A percentile compares a stretch with the other conserved stretches of the same genome.
Conservation (phyloP, 768 basidiomycete species). For the Suillus sp. region DNA sequence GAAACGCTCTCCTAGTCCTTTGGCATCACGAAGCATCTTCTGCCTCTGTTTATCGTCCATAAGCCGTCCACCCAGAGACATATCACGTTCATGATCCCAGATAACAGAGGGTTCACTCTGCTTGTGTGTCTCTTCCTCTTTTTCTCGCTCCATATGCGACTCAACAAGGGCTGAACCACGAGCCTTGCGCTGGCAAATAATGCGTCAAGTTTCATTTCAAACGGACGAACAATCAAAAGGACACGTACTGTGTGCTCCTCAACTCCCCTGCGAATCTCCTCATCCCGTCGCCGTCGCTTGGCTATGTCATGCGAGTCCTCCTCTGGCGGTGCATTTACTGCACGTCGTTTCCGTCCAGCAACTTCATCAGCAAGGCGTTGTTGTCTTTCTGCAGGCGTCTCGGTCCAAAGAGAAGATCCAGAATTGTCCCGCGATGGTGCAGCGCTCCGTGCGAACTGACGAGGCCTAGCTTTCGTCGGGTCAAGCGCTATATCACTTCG, state of each 20-base stretch:
- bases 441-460: conserved; percentile 74
- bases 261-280: conserved; percentile 69
- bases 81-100: conserved; percentile 93
- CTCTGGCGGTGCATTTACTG: conserved; percentile 51
- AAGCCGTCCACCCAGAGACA: conserved; percentile 82
- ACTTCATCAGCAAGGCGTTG: conserved; percentile 94
- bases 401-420: conserved; percentile 88
- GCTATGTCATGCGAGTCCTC: conserved; percentile 38
- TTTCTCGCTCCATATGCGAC: conserved; percentile 43
- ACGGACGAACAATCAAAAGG: background rate
- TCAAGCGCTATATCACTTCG: conserved; percentile 65
- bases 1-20: conserved; percentile 81
- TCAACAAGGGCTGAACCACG: conserved; percentile 59
- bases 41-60: conserved; percentile 87
- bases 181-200: conserved; percentile 40
- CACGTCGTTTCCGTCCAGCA: conserved; percentile 83
- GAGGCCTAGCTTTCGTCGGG: conserved; percentile 77
- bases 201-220: background rate
- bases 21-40: conserved; percentile 79
- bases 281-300: conserved; percentile 66
- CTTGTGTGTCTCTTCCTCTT: conserved; percentile 38
- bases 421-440: conserved; percentile 39
- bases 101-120: conserved; percentile 64
- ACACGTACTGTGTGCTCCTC: conserved; percentile 77
- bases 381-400: conserved; percentile 91